Evolutionary conservation across 495 filamentous ascomycete genomes (phyloP), one percentile per base, ranked within the genome.

Genomic region (Tuber melanosporum): DNA sequence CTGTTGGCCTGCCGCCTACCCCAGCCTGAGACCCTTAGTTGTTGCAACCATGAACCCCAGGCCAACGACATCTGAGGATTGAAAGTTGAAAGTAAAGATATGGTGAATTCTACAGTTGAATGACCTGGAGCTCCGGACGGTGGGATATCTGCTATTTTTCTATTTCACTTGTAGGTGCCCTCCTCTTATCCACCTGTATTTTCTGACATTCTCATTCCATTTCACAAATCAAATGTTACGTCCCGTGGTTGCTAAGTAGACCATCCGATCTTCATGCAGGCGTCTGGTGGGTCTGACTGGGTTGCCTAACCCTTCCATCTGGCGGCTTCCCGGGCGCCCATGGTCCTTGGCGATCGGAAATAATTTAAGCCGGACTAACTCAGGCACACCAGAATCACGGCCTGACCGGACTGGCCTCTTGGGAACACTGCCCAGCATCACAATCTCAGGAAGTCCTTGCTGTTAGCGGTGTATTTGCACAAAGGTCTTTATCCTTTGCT

Each of bases 391-490:
- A 32, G 32, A 32, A 32, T 32, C 32, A 32, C 32, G 32, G 32
- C 32, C 32, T 32, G 32, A 1, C 32, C 32, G 32, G 32, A 32
- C 32, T 32, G 32, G 32, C 32, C 32, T 0, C 32, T 32, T 32
- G 32, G 32, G 0, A 32, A 0, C 32, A 32, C 32, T 32, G 32
- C 83, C 85, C 39, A 81, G 84, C 36, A 89, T 89, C 76, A 75
- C 87, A 44, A 78, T 88, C 9, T 88, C 88, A 7, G 87, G 86
- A 77, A 75, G 74, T 82, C 10, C 76, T 89, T 42, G 85, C 86
- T 46, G 79, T 86, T 26, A 86, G 72, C 26, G 87, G 86, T 49
- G 84, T 89, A 57, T 87, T 88, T 83, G 84, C 83, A 43, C 89
- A 75, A 17, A 82, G 87, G n/a, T 84, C 85, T 69, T 84, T 89